phyloP scores from a whole-genome alignment of 768 basidiomycete species.

The Leccinum variicolor region DNA sequence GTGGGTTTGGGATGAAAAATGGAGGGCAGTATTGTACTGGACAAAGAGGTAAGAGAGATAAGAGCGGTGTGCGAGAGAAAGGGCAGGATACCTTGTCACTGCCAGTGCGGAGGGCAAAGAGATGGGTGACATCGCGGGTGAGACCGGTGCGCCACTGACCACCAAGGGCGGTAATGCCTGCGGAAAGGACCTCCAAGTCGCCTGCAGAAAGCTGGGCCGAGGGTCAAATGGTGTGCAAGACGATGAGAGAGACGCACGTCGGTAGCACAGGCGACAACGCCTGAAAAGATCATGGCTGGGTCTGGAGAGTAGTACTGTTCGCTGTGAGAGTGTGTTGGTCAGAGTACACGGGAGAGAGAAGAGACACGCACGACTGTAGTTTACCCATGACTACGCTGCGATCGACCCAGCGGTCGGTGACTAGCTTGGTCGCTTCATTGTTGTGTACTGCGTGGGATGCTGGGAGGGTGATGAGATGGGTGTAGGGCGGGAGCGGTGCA shows the following conservation, averaged over 20 bases:
- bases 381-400: constrained; percentile 57
- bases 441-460: constrained; percentile 45
- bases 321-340: constrained; percentile 27
- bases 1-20: constrained; percentile 53
- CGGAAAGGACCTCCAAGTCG: constrained; percentile 72
- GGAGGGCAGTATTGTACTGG: constrained; percentile 47
- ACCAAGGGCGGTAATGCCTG: constrained; percentile 70
- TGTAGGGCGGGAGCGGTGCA: constrained; percentile 46
- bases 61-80: background rate
- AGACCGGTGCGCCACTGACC: constrained; percentile 78
- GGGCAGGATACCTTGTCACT: constrained; percentile 39
- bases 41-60: background rate
- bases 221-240: background rate
- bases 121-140: constrained; percentile 84
- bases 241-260: constrained; percentile 42
- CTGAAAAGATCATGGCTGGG: constrained; percentile 78
- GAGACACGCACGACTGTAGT: constrained; percentile 50
- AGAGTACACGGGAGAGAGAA: background rate
- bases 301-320: constrained; percentile 71
- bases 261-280: constrained; percentile 68
- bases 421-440: constrained; percentile 33
- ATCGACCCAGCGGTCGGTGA: constrained; percentile 67
- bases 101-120: constrained; percentile 57
- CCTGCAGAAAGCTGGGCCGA: constrained; percentile 47
- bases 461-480: constrained; percentile 45